Evolutionary conservation across 2,329 filamentous ascomycete genomes (phyloP), one percentile per base, ranked within the genome.

Genomic region (Botrytis hyacinthi): DNA sequence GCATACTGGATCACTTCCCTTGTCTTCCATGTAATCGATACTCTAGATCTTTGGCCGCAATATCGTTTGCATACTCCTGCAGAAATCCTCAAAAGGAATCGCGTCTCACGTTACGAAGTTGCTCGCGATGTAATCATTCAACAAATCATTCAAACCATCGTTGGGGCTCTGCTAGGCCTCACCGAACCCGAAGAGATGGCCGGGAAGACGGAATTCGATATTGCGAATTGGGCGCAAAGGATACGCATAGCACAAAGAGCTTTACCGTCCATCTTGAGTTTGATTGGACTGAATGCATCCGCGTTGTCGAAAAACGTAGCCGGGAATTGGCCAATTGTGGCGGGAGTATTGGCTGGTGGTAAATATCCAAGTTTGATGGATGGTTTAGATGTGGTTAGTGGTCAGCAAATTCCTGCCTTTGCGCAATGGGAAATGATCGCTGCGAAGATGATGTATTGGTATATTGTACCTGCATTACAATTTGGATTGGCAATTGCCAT

Each of bases 61-160:
- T 98, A 98, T 84, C 92, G 96, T 76, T 87, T 99, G 60, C 96
- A 99, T 84, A 98, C 96, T 0, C 96, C 96, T 22, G 94, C 94
- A 70, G 95, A 98, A 83, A 92, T 98, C 76, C 16, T 89, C 93
- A 76, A 91, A 92, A 81, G 95, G 97, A 98, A 98, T 83, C 93
- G 93, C 80, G 95, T 94, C 71, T 89, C 92, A 65, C 90, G 94
- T 76, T 93, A 89, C 84, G 92, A 98, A 80, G 94, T 97, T 5
- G 89, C 95, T 76, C 91, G 93, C 82, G 95, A 98, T 85, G 95
- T 98, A 78, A 84, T 98, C 72, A 81, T 98, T 74, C 95, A 99
- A 84, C 96, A 99, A 81, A 82, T 95, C 75, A 93, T 99, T 67
- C 96, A 99, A 85, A 92, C 93, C 37, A 82, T 87, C 29, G 91